Evolutionary conservation across 257 asterid genomes (phyloP).

Genomic region (Prunella vulgaris): DNA sequence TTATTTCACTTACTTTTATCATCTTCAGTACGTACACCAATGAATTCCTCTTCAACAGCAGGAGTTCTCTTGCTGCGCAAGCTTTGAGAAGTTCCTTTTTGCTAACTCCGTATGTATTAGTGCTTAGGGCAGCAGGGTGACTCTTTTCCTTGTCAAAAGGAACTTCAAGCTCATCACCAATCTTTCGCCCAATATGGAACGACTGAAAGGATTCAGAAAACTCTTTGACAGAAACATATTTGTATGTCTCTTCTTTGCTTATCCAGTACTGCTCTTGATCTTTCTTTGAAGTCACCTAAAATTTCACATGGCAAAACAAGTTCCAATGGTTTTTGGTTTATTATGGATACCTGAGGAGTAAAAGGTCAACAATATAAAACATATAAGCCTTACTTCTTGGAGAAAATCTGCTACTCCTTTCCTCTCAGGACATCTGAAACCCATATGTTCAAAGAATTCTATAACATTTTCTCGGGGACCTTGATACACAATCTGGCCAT

Average conservation of each 20-base stretch:
- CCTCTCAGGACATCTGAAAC: conserved; percentile 83
- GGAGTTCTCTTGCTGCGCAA: conserved; percentile 55
- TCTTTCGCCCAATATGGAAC: conserved; percentile 50
- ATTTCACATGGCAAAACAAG: neutral
- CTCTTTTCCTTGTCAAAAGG: conserved; percentile 63
- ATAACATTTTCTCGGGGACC: conserved; percentile 73
- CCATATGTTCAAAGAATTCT: conserved; percentile 68
- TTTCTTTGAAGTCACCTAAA: conserved; percentile 76
- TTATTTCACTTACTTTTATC: conserved; percentile 54
- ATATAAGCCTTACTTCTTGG: conserved; percentile 60
- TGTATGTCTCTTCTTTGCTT: conserved; percentile 47
- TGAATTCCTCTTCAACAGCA: conserved; percentile 58
- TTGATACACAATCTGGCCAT: conserved; percentile 75
- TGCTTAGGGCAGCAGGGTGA: conserved; percentile 70
- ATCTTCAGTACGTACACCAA: conserved; percentile 57
- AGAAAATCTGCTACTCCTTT: conserved; percentile 91
- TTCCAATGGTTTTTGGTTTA: neutral
- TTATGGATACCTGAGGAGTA: neutral
- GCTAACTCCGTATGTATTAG: conserved; percentile 54
- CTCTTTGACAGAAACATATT: conserved; percentile 47
- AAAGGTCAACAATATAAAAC: neutral
- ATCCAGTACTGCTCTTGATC: conserved; percentile 89
- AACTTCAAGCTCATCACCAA: conserved; percentile 58
- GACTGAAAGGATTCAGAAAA: conserved; percentile 71
- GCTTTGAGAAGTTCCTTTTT: conserved; percentile 70